These are phyloP conservation scores for Asterophora parasitica DNA, from an alignment of 768 basidiomycete species.

Conservation along the genomic window DNA sequence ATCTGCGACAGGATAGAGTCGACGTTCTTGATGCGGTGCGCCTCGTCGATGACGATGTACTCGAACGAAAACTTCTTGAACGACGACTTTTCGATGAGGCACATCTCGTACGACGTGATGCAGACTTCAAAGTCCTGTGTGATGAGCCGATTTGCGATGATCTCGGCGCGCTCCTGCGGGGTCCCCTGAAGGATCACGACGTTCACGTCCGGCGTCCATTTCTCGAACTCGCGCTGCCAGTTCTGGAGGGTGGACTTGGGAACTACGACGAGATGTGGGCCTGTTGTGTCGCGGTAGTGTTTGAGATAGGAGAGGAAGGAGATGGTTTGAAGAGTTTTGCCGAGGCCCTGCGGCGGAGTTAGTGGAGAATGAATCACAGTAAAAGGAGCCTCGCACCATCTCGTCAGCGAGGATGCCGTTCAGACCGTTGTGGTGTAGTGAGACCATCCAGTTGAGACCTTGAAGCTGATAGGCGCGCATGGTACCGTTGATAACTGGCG, in stretches of 20 bases:
- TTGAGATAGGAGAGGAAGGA: constrained; percentile 95
- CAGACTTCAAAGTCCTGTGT: constrained; percentile 90
- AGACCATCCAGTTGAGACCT: constrained; percentile 96
- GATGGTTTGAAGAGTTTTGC: constrained; percentile 97
- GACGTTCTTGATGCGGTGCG: constrained; percentile 98
- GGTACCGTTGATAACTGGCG: constrained; percentile 74
- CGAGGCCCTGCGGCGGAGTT: constrained; percentile 63
- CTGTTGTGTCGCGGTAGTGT: constrained; percentile 66
- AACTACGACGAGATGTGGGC: constrained; percentile 93
- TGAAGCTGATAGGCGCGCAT: constrained; percentile 97
- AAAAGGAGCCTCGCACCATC: constrained; percentile 50
- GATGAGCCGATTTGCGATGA: constrained; percentile 75
- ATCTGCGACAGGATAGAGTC: constrained; percentile 95
- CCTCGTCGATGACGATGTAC: constrained; percentile 98
- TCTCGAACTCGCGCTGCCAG: constrained; percentile 89
- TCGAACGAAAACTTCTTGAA: constrained; percentile 95
- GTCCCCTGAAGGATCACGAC: constrained; percentile 78
- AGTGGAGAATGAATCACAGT: neutral
- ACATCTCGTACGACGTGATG: constrained; percentile 96
- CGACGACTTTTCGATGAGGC: constrained; percentile 88
- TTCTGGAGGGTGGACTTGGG: constrained; percentile 99
- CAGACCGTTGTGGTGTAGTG: constrained; percentile 91
- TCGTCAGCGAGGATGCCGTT: constrained; percentile 98
- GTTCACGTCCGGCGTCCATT: constrained; percentile 88
- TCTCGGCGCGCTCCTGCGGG: constrained; percentile 83